Conservation (phyloP, 495 filamentous ascomycete species). For the Neurospora sp. region DNA sequence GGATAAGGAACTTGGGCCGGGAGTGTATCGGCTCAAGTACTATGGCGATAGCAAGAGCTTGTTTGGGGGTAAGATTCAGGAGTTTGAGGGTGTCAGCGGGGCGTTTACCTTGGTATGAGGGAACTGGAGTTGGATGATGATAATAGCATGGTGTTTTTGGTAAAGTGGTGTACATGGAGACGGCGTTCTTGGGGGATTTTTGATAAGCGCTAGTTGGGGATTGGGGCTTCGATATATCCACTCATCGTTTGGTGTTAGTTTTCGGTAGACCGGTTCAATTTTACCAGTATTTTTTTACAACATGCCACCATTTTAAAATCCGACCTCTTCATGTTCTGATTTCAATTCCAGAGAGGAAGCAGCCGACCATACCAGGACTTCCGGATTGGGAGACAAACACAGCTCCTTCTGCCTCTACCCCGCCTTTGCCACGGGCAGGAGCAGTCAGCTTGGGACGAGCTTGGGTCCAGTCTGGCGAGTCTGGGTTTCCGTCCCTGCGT, state of each 20-base stretch:
- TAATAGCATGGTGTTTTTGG: neutral
- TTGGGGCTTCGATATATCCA: neutral
- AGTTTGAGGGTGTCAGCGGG: conserved; percentile 68
- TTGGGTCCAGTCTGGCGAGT: neutral
- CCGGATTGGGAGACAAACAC: neutral
- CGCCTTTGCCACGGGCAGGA: neutral
- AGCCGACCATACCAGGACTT: neutral
- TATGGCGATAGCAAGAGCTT: conserved; percentile 72
- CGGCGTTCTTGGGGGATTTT: neutral
- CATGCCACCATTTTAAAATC: too few relatives aligned
- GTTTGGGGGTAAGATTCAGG: conserved; percentile 47
- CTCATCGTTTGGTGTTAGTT: neutral
- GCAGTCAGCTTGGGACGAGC: neutral
- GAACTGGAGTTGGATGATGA: neutral
- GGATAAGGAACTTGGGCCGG: conserved; percentile 37
- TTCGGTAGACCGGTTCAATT: neutral
- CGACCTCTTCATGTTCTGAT: neutral
- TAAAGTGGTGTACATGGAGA: neutral
- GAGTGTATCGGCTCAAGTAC: conserved; percentile 72
- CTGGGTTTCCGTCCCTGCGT: neutral
- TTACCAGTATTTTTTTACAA: neutral
- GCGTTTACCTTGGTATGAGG: conserved; percentile 43
- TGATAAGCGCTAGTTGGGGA: neutral
- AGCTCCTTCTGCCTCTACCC: neutral
- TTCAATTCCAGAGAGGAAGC: neutral